Percentiles rank a stretch among this genome's conserved stretches.
These are phyloP conservation scores for Pseudogymnoascus sp. DNA, from an alignment of 2,329 filamentous ascomycete genomes.

Conservation along the genomic window DNA sequence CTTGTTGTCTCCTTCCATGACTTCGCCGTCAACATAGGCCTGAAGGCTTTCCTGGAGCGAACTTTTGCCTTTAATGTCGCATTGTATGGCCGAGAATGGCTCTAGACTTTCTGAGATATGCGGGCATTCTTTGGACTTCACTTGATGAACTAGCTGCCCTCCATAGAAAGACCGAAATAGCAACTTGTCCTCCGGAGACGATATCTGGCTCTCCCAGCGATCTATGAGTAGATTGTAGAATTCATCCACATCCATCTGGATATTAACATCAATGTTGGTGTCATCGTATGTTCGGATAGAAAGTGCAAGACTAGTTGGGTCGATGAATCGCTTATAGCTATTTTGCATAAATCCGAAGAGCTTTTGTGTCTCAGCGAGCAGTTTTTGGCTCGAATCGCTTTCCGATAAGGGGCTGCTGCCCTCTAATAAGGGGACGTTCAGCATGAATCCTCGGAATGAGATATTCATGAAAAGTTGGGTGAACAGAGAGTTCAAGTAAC, in stretches of 20 bases:
- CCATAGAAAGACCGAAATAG: constrained; percentile 79
- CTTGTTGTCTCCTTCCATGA: constrained; percentile 97
- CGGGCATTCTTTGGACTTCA: constrained; percentile 88
- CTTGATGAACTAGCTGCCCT: constrained; percentile 85
- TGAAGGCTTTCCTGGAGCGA: constrained; percentile 79
- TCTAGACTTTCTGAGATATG: constrained; percentile 90
- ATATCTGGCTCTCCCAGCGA: constrained; percentile 77
- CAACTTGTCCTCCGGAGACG: constrained; percentile 59
- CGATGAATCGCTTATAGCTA: constrained; percentile 64
- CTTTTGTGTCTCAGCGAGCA: constrained; percentile 71
- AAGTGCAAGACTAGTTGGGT: constrained; percentile 64
- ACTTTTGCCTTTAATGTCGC: constrained; percentile 88
- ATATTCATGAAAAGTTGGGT: constrained; percentile 96
- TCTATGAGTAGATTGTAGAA: constrained; percentile 95
- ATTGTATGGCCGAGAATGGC: constrained; percentile 89
- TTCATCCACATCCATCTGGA: constrained; percentile 97
- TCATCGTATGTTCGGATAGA: constrained; percentile 80
- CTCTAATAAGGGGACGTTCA: constrained; percentile 40
- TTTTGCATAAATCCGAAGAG: constrained; percentile 85
- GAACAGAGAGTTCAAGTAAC: constrained; percentile 91
- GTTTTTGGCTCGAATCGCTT: constrained; percentile 48
- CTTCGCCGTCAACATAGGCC: constrained; percentile 92
- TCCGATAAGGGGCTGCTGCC: constrained; percentile 41
- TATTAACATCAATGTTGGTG: constrained; percentile 71
- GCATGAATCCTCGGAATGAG: constrained; percentile 76